A percentile compares a stretch with the other conserved stretches of the same genome.
These are phyloP conservation scores for Scheffersomyces illinoinensis DNA, from an alignment of 1,139 yeast genomes.

Conservation along the genomic window DNA sequence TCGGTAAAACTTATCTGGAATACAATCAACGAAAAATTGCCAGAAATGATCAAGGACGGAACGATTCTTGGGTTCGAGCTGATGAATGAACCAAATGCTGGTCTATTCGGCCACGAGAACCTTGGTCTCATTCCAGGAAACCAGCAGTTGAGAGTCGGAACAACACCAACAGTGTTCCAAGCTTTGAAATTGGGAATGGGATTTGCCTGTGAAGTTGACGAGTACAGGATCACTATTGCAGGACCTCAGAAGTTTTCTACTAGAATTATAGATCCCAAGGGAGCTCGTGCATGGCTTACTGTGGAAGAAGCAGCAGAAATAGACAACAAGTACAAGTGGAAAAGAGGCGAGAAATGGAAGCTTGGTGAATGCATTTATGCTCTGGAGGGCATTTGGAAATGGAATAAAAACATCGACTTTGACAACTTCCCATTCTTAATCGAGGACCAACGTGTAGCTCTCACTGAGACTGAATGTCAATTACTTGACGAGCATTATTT, in stretches of 20 bases:
- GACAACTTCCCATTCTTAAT: conserved; percentile 18
- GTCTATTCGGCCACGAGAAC: conserved; percentile 57
- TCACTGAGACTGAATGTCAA: conserved; percentile 21
- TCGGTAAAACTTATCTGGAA: conserved; percentile 59
- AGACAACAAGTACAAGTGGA: conserved; percentile 72
- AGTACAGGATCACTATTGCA: conserved; percentile 62
- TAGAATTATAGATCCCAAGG: conserved; percentile 62
- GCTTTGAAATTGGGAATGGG: conserved; percentile 73
- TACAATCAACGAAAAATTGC: conserved; percentile 47
- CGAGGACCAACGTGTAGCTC: conserved; percentile 30
- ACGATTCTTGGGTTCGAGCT: conserved; percentile 77
- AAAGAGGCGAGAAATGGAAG: conserved; percentile 62
- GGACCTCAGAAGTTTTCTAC: conserved; percentile 72
- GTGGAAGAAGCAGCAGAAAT: conserved; percentile 34
- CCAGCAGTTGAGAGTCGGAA: conserved; percentile 62
- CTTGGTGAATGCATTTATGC: conserved; percentile 80
- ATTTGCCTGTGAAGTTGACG: conserved; percentile 60
- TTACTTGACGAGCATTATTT: conserved; percentile 2
- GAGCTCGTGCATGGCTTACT: conserved; percentile 67
- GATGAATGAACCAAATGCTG: conserved; percentile 82
- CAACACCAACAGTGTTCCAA: conserved; percentile 68
- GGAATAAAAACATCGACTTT: conserved; percentile 34
- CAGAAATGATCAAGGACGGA: conserved; percentile 54
- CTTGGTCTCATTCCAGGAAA: conserved; percentile 48
- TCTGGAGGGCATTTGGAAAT: conserved; percentile 71